A percentile compares a stretch with the other conserved stretches of the same genome.
These are phyloP conservation scores for Diplocarpon mali DNA, from an alignment of 2,329 filamentous ascomycete genomes.

Conservation along the genomic window DNA sequence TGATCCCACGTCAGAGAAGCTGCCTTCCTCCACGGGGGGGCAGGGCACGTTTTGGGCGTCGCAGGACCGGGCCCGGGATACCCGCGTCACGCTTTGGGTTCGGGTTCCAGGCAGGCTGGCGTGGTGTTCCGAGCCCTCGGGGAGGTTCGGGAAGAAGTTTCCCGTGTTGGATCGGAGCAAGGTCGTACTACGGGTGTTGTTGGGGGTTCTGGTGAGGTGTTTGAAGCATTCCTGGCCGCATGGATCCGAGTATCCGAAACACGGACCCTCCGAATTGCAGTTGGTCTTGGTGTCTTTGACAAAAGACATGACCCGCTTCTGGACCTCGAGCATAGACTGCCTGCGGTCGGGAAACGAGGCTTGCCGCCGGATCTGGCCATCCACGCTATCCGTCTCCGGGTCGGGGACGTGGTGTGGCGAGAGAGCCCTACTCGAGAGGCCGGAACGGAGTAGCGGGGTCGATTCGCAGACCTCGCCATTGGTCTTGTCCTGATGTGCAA, in stretches of 20 bases:
- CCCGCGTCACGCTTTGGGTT: background rate
- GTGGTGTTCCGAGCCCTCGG: background rate
- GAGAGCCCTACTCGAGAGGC: conserved; percentile 8
- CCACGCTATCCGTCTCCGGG: background rate
- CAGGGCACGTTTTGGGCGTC: conserved; percentile 4
- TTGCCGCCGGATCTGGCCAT: background rate
- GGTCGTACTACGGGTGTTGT: conserved; percentile 4
- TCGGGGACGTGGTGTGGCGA: conserved; percentile 2
- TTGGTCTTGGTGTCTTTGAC: conserved; percentile 53
- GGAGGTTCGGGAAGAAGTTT: conserved; percentile 2
- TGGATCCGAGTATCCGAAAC: conserved; percentile 53
- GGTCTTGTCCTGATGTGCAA: conserved; percentile 2
- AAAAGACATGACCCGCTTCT: conserved; percentile 49
- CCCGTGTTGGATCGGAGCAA: conserved; percentile 11
- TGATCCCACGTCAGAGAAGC: background rate
- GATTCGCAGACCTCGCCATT: conserved; percentile 19
- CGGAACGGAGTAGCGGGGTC: conserved; percentile 20
- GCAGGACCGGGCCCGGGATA: conserved; percentile 6
- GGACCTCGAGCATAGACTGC: conserved; percentile 44
- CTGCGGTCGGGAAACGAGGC: conserved; percentile 27
- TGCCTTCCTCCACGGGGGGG: conserved; percentile 8
- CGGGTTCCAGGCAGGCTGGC: background rate
- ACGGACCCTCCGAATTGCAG: conserved; percentile 49
- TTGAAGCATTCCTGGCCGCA: conserved; percentile 57
- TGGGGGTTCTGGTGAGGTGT: conserved; percentile 34